These are phyloP conservation scores for Saccharomycopsis guyanensis DNA, from an alignment of 805 yeast species.

Conservation along the genomic window DNA sequence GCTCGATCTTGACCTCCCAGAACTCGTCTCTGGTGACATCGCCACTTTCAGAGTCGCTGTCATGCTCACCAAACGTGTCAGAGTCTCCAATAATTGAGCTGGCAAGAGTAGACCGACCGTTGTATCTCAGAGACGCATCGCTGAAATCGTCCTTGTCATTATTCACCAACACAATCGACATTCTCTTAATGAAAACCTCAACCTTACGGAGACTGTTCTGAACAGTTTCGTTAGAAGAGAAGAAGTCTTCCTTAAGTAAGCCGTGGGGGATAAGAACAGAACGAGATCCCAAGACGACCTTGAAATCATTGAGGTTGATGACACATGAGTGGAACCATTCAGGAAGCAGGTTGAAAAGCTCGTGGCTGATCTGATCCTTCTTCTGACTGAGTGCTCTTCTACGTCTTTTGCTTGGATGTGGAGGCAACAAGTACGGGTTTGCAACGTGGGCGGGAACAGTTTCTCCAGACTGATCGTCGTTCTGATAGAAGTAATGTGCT, in stretches of 20 bases:
- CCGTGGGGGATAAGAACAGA: conserved; percentile 37
- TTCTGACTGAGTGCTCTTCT: neutral
- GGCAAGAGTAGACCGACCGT: neutral
- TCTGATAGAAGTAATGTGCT: conserved; percentile 1
- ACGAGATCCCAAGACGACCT: conserved; percentile 32
- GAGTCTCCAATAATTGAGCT: neutral
- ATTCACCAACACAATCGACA: neutral
- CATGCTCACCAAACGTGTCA: conserved; percentile 12
- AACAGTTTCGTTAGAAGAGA: conserved; percentile 30
- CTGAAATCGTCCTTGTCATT: neutral
- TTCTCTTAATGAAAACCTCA: neutral
- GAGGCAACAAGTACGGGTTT: neutral
- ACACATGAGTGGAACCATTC: conserved; percentile 27
- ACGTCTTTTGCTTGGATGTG: neutral
- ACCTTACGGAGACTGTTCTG: conserved; percentile 4
- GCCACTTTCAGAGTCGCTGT: conserved; percentile 24
- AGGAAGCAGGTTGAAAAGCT: conserved; percentile 29
- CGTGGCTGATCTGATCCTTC: conserved; percentile 26
- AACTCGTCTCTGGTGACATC: conserved; percentile 16
- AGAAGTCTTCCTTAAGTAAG: conserved; percentile 27
- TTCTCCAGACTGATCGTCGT: neutral
- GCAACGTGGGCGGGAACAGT: neutral
- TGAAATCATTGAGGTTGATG: conserved; percentile 24
- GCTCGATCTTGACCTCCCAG: conserved; percentile 20
- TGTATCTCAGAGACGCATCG: neutral